Evolutionary conservation across 306 rosid genomes (phyloP), one percentile per base, ranked within the genome.

Genomic region (Vicia faba): DNA sequence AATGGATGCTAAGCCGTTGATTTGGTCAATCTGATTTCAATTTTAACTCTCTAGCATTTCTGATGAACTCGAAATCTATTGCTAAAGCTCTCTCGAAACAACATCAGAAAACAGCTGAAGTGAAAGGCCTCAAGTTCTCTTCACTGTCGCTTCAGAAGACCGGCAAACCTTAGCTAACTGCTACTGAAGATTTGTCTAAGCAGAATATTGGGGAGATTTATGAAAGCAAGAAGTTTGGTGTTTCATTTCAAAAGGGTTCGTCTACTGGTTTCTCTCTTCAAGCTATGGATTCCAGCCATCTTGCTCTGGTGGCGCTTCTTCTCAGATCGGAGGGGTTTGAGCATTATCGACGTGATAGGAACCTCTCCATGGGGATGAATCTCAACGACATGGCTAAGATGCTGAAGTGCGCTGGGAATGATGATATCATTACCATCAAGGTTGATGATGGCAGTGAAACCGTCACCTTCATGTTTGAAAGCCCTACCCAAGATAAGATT

Each of bases 61-160:
- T 71, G 74, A 92, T 92, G 95, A 96, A 91, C 76, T 83, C 98
- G 10, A 87, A 78, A 83, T 64, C 72, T 54, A 82, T 80, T 81
- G 31, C 79, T 12, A 85, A 82, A 78, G 81, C 77, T 61, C 74
- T 79, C 51, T 72, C 84, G 0, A 92, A 83, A 54, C 85, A 48
- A 62, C 89, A 77, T 56, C 87, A 65, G 68, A 85, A 75, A 73
- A 62, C 78, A 0, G 58, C 83, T 33, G 89, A 80, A 56, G 79
- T 66, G 20, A 84, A 85, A 68, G 85, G 85, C 69, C 57, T 35
- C 28, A 66, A 62, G 80, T 80, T 84, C 69, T 69, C 74, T 36
- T 78, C 83, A 4, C 64, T 53, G 50, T 75, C 67, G 67, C 65
- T 71, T 75, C 54, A 65, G 0, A 80, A 80, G 67, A 49, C 64